phyloP scores from a whole-genome alignment of 2,329 filamentous ascomycete genomes.

The Xylaria multiplex region DNA sequence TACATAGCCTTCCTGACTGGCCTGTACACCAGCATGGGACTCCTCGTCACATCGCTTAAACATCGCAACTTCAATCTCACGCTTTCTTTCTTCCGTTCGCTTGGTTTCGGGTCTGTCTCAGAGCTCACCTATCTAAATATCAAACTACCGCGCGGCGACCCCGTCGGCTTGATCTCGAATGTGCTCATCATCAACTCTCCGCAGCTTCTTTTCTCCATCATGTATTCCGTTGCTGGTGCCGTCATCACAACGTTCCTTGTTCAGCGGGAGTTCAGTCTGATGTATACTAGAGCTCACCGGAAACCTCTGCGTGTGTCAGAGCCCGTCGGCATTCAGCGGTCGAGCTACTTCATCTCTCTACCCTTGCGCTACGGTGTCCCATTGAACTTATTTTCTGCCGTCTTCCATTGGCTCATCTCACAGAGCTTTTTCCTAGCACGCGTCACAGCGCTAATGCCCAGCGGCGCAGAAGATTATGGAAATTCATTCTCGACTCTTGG shows the following conservation, averaged over 20 bases:
- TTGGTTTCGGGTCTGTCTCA: slow-evolving; percentile 48
- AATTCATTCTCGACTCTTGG: slow-evolving; percentile 49
- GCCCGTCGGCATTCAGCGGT: slow-evolving; percentile 54
- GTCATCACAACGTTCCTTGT: slow-evolving; percentile 59
- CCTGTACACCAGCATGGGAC: slow-evolving; percentile 29
- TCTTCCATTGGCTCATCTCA: slow-evolving; percentile 62
- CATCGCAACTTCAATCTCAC: slow-evolving; percentile 35
- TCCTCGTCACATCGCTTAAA: slow-evolving; percentile 32
- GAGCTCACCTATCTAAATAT: slow-evolving; percentile 45
- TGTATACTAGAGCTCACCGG: slow-evolving; percentile 43
- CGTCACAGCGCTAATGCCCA: slow-evolving; percentile 46
- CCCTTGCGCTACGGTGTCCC: slow-evolving; percentile 57
- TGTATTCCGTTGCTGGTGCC: slow-evolving; percentile 58
- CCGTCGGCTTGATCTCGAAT: slow-evolving; percentile 47
- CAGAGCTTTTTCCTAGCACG: slow-evolving; percentile 57
- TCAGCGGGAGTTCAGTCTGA: slow-evolving; percentile 58
- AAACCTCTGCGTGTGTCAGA: slow-evolving; percentile 56
- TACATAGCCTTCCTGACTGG: slow-evolving; percentile 31
- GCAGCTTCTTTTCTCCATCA: slow-evolving; percentile 57
- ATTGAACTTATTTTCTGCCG: slow-evolving; percentile 48
- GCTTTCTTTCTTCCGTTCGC: slow-evolving; percentile 41
- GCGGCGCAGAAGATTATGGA: slow-evolving; percentile 38
- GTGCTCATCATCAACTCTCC: slow-evolving; percentile 58
- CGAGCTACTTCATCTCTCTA: slow-evolving; percentile 57
- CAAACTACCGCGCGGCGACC: slow-evolving; percentile 43